phyloP scores from a whole-genome alignment of 495 filamentous ascomycete genomes.

The Penicillium ochrochloron region DNA sequence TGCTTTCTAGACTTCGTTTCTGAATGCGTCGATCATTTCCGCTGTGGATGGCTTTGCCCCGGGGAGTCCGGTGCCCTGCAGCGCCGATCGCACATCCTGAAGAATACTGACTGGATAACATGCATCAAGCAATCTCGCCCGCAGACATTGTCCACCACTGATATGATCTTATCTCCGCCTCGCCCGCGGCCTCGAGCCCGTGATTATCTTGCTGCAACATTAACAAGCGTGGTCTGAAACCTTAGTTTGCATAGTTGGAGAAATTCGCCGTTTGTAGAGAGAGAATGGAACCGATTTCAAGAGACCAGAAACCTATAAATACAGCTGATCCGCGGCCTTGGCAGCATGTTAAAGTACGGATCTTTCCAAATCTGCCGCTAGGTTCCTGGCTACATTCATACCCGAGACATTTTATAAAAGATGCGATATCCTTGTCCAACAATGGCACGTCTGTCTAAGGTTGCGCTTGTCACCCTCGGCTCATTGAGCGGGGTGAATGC shows the following conservation, averaged over 20 bases:
- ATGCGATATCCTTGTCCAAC: neutral
- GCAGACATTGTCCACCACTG: neutral
- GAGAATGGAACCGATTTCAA: neutral
- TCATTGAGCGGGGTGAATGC: slow-evolving; percentile 33
- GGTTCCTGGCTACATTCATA: neutral
- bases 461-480: slow-evolving; percentile 23
- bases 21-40: slow-evolving; percentile 1
- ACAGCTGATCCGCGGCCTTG: neutral
- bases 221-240: neutral
- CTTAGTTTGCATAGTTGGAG: neutral
- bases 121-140: neutral
- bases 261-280: neutral
- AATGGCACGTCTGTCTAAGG: slow-evolving; percentile 19
- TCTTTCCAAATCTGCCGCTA: neutral
- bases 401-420: neutral
- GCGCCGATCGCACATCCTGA: slow-evolving; percentile 14
- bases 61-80: slow-evolving; percentile 15
- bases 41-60: neutral
- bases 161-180: slow-evolving; percentile 7
- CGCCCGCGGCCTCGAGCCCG: neutral
- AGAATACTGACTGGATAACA: neutral
- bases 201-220: slow-evolving; percentile 5
- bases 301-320: neutral
- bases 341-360: neutral
- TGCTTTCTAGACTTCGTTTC: neutral